Conservation (phyloP, 208 protist species). For the Trypanosomatidae sp. region DNA sequence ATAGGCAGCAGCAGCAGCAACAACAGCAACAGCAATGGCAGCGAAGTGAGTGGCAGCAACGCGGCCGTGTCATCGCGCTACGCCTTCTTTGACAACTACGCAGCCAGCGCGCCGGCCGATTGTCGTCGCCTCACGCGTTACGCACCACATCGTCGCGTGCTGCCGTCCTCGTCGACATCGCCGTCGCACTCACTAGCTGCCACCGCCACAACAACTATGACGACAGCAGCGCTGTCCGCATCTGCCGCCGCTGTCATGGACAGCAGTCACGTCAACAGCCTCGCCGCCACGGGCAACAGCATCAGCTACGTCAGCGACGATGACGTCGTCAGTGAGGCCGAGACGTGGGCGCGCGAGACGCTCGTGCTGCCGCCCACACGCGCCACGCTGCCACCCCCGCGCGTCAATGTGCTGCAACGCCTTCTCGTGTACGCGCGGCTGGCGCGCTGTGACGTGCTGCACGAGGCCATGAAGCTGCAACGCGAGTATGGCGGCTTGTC, state of each 20-base stretch:
- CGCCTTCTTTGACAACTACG: constrained; percentile 38
- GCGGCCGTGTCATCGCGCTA: too few species aligned
- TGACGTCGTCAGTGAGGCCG: constrained; percentile 27
- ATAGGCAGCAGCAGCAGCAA: too few species aligned
- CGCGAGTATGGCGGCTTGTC: constrained; percentile 49
- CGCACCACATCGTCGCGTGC: neutral
- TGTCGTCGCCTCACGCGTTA: constrained; percentile 9
- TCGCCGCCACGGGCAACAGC: too few species aligned
- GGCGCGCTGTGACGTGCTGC: constrained; percentile 20
- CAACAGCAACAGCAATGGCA: too few species aligned
- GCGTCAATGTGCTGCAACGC: constrained; percentile 50
- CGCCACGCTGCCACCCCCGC: constrained; percentile 15
- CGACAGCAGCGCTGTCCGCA: too few species aligned
- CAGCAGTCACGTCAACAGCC: too few species aligned
- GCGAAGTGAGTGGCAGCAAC: too few species aligned
- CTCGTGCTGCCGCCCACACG: constrained; percentile 31
- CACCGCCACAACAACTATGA: too few species aligned
- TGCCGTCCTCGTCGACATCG: neutral
- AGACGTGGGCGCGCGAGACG: constrained; percentile 49
- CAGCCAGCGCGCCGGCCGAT: constrained; percentile 4
- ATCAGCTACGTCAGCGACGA: constrained; percentile 5
- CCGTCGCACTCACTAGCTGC: neutral
- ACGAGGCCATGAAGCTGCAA: constrained; percentile 30
- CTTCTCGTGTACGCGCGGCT: constrained; percentile 44
- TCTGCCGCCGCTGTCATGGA: too few species aligned